Conservation (phyloP, 164 flowering plant genomes). For the Nelumbo lutea region DNA sequence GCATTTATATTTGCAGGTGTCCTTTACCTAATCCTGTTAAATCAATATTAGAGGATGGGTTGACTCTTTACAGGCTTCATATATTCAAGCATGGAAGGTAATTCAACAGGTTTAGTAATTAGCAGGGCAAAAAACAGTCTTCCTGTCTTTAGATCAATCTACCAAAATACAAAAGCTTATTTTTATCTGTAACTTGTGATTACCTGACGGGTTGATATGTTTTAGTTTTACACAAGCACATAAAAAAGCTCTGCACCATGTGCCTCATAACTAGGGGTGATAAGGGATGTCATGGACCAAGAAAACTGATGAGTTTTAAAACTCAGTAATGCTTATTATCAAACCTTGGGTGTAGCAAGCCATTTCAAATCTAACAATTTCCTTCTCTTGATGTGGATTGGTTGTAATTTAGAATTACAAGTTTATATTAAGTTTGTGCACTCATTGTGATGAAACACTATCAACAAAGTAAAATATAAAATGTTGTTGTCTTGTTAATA, state of each 20-base stretch:
- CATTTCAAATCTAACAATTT: background rate
- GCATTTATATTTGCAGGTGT: constrained; percentile 43
- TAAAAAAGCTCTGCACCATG: background rate
- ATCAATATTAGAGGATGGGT: constrained; percentile 71
- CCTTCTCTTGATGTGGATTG: background rate
- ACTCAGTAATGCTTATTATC: too few relatives aligned
- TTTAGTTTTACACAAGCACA: background rate
- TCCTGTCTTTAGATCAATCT: background rate
- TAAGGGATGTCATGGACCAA: too few relatives aligned
- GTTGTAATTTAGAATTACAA: background rate
- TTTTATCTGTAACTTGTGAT: background rate
- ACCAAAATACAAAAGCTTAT: background rate
- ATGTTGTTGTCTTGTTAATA: background rate
- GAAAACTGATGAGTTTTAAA: too few relatives aligned
- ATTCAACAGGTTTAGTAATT: background rate
- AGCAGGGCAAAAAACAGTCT: too few relatives aligned
- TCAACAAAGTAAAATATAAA: background rate
- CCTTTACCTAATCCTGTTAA: constrained; percentile 67
- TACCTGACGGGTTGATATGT: background rate
- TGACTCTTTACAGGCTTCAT: constrained; percentile 72
- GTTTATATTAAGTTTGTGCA: background rate
- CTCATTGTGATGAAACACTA: background rate
- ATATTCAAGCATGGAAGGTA: constrained; percentile 74
- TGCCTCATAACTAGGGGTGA: background rate
- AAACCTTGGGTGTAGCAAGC: too few relatives aligned